Base-by-base conservation (phyloP, 1,284 basidiomycete genomes). In the Pascua sp. region DNA sequence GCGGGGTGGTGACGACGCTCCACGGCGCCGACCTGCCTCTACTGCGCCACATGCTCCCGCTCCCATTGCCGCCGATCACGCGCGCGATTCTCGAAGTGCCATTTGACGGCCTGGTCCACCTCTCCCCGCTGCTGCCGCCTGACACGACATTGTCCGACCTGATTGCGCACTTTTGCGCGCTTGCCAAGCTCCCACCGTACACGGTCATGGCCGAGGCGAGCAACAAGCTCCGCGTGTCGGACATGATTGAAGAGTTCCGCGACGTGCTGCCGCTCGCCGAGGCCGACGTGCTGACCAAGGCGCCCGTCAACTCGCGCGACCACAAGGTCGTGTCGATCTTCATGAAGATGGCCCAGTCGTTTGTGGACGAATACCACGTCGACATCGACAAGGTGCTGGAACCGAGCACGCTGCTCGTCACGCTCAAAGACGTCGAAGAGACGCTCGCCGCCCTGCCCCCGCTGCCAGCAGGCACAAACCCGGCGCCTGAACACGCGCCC, bases 1-100 rank as follows among this genome's bases (percentile, higher is more conserved):
- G 83, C 4, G 87, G 89, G 10, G 80, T 82, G 18, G 86, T 84
- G n/a, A 92, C 91, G 0, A 90, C 92, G 0, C 72, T 96, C 11
- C 73, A 83, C 50, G 75, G 80, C 3, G 71, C 78, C 2, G 91
- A 96, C 69, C 80, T 98, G 13, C 80, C 82, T 0, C 76, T 84
- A 51, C 79, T 98, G 8, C 69, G 73, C 8, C 64, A 72, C 3
- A 76, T 81, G 11, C 76, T 84, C 42, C 72, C 67, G 1, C 67
- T 80, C 0, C 78, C 83, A 0, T 77, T 81, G 5, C 71, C 72
- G 9, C 73, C 78, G 15, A 78, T 85, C 49, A 65, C 70, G 1
- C 75, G 77, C 15, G 82, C 82, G 0, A 75, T 73, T 1, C 57
- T 83, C 16, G 74, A 78, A 41, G 68, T 78, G 0, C 69, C 73